Evolutionary conservation across 495 filamentous ascomycete species (phyloP).

Genomic region (Lepidopterella palustris): DNA sequence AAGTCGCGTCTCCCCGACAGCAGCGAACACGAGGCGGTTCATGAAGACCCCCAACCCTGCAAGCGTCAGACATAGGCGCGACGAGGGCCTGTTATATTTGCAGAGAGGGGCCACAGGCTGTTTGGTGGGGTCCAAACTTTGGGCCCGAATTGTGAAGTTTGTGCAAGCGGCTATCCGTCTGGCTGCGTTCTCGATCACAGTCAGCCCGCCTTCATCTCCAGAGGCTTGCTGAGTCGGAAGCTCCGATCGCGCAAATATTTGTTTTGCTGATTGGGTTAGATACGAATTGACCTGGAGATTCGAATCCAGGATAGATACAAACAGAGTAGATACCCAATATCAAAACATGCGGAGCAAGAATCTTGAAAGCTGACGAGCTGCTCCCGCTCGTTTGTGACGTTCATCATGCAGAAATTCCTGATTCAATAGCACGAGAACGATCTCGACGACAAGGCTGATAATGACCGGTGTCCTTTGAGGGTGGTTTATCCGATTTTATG

Average conservation of each 20-base stretch:
- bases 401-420: not conserved
- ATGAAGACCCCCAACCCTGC: conserved; percentile 11
- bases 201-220: conserved; percentile 19
- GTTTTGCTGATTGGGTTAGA: conserved; percentile 4
- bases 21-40: conserved; percentile 13
- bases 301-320: not conserved
- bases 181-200: conserved; percentile 17
- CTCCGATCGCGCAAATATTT: conserved; percentile 20
- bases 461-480: conserved; percentile 3
- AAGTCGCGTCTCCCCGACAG: conserved; percentile 23
- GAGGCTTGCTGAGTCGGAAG: conserved; percentile 15
- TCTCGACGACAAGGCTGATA: conserved; percentile 3
- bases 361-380: conserved; percentile 1
- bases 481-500: conserved; percentile 19
- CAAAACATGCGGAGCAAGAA: not conserved
- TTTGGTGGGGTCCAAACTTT: conserved; percentile 24
- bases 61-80: conserved; percentile 22
- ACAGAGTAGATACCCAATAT: not conserved
- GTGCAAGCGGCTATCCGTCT: conserved; percentile 10
- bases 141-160: conserved; percentile 10
- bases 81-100: conserved; percentile 22
- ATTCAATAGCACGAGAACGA: not conserved
- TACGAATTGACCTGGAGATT: not conserved
- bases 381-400: not conserved
- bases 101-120: conserved; percentile 17